phyloP scores from a whole-genome alignment of 331 rosid species.

The Acacia concinna region DNA sequence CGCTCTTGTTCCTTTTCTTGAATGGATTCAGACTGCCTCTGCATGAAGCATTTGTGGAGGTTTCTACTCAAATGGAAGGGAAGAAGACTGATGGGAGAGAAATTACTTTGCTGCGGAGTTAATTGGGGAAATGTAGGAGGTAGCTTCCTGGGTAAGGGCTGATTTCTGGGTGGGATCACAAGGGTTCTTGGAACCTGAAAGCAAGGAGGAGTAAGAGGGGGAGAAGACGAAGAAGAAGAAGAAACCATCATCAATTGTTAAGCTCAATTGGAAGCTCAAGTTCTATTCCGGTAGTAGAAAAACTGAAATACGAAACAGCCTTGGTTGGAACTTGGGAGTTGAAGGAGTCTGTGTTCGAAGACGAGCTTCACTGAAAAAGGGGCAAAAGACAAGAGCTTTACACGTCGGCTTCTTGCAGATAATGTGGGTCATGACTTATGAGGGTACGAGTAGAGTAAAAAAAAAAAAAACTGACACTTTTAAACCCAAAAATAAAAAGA shows the following conservation, averaged over 20 bases:
- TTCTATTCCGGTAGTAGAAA: background rate
- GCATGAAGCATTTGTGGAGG: conserved; percentile 37
- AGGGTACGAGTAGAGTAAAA: too few relatives aligned
- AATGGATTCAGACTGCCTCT: conserved; percentile 30
- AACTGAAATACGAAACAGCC: background rate
- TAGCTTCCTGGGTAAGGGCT: conserved; percentile 9
- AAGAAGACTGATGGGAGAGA: conserved; percentile 27
- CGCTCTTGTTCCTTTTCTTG: conserved; percentile 24
- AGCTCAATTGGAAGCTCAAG: conserved; percentile 4
- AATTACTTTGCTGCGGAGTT: conserved; percentile 7
- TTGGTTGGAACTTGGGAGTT: background rate
- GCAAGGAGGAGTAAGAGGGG: background rate
- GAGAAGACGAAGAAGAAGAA: background rate
- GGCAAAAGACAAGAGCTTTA: too few relatives aligned
- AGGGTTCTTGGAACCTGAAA: conserved; percentile 21
- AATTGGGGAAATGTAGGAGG: conserved; percentile 19
- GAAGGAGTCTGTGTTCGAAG: background rate
- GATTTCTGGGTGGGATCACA: conserved; percentile 25
- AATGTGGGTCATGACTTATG: too few relatives aligned
- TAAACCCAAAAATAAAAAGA: too few relatives aligned
- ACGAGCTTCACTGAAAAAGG: too few relatives aligned
- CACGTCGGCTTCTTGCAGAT: too few relatives aligned
- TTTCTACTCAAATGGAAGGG: conserved; percentile 24
- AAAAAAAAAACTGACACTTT: too few relatives aligned
- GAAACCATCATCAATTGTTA: conserved; percentile 2